Evolutionary conservation across 371 early-diverging fungal genomes (phyloP), one percentile per base, ranked within the genome.

Genomic region (Lichtheimia hyalospora): DNA sequence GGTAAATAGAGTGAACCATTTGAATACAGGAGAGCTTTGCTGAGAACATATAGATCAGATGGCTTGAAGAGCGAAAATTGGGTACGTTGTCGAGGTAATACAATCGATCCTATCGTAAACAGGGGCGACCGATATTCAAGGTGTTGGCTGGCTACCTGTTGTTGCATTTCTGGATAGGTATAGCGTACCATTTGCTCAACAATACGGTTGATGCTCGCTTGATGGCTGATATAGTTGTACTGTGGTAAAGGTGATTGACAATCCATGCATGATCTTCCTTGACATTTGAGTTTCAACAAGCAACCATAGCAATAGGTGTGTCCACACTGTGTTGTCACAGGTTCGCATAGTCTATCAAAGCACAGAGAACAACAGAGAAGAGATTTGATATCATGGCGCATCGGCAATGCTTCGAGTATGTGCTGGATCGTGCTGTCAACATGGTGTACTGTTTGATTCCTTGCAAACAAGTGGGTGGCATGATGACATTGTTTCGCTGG

Each of bases 281-380:
- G 16, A 3, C 67, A 50, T 28, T 63, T 73, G 24, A 60, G 57
- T n/a, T 61, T 55, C 4, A 75, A 58, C 5, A 87, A 53, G 53
- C 91, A 91, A 1, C 66, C 40, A 39, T 77, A 78, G 66, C 91
- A 91, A 57, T 82, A 79, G 0, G 85, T 84, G 60, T 91, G 91
- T 3, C 91, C 91, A 61, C 91, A 91, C 5, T 75, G 75, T 16
- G 78, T 78, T 1, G 89, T 89, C 25, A 88, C 64, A 3, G 91
- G 89, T 15, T 81, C 73, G 15, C 67, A 53, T 18, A 89, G 58
- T 14, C 77, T 49, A 15, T 74, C 62, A 27, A 72, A 68, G 57
- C 89, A 89, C 24, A 87, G 66, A 18, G 80, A 71, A 61, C 91
- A 91, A 55, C 84, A 84, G 23, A 87, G 60, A 25, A 83, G 78